Conservation (phyloP, 2,329 filamentous ascomycete species). For the Colletotrichum sp. region DNA sequence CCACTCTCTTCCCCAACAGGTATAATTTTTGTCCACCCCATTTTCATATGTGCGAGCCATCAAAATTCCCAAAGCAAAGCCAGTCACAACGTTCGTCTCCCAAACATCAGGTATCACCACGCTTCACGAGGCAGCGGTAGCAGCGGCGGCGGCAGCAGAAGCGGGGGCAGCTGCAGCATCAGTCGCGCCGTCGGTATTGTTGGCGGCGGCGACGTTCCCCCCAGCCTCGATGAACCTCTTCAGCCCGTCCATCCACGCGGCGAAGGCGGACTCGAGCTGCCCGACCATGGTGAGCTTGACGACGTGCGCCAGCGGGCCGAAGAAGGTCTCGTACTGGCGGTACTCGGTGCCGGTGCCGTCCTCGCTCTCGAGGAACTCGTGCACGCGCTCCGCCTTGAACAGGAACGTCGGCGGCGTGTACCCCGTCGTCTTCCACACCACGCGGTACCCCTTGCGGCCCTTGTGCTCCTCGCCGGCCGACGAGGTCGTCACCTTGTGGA, state of each 20-base stretch:
- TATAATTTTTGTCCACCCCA: background rate
- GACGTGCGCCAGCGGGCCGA: slow-evolving; percentile 38
- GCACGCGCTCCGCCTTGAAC: slow-evolving; percentile 43
- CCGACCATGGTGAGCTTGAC: slow-evolving; percentile 36
- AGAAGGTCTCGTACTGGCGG: slow-evolving; percentile 50
- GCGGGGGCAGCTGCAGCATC: background rate
- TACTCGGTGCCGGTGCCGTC: slow-evolving; percentile 39
- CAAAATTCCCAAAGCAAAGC: background rate
- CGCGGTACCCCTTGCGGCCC: slow-evolving; percentile 36
- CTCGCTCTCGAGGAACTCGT: slow-evolving; percentile 40
- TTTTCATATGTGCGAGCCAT: background rate
- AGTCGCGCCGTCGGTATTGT: background rate
- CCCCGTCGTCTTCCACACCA: slow-evolving; percentile 41
- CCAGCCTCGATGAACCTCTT: slow-evolving; percentile 34
- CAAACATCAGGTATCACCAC: background rate
- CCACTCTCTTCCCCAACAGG: background rate
- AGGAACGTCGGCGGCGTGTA: slow-evolving; percentile 33
- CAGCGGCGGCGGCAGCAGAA: background rate
- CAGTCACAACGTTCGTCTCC: background rate
- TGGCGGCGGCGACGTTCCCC: background rate
- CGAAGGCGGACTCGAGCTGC: slow-evolving; percentile 37
- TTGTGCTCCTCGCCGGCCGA: slow-evolving; percentile 22
- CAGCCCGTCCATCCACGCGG: slow-evolving; percentile 42
- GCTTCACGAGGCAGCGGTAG: slow-evolving; percentile 5
- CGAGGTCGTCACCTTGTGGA: slow-evolving; percentile 18